phyloP scores from a whole-genome alignment of 108 stramenopile species.

The Skeletonema marinoi region DNA sequence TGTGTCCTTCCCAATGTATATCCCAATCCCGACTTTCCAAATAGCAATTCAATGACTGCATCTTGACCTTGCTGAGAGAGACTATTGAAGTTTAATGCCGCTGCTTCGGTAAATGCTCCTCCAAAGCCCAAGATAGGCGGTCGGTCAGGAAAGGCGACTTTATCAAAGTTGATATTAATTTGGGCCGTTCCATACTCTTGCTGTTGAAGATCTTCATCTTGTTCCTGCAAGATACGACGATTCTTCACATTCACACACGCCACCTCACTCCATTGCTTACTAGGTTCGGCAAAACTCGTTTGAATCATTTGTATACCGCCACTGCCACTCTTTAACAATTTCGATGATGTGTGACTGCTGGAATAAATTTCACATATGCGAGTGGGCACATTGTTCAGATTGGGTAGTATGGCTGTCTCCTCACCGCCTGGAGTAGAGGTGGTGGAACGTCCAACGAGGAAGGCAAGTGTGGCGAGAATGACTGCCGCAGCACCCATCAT shows the following conservation, averaged over 20 bases:
- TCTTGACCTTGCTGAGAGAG: slow-evolving; percentile 66
- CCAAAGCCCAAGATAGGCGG: slow-evolving; percentile 91
- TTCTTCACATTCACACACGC: slow-evolving; percentile 51
- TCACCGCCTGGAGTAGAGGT: background rate
- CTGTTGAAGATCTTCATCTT: background rate
- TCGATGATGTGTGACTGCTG: too few species aligned
- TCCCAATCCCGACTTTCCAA: slow-evolving; percentile 85
- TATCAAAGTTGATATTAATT: slow-evolving; percentile 52
- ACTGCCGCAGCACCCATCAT: slow-evolving; percentile 9
- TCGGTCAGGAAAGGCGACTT: slow-evolving; percentile 54
- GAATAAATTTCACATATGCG: slow-evolving; percentile 23
- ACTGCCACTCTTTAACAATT: background rate
- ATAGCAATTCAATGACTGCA: slow-evolving; percentile 87
- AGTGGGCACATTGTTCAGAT: background rate
- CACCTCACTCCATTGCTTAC: slow-evolving; percentile 67
- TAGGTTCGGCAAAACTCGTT: slow-evolving; percentile 61
- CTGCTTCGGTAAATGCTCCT: slow-evolving; percentile 96
- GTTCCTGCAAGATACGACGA: background rate
- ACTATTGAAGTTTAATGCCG: slow-evolving; percentile 84
- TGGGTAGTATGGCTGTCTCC: background rate
- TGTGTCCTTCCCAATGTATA: slow-evolving; percentile 88
- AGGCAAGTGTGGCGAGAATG: slow-evolving; percentile 10
- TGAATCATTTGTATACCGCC: slow-evolving; percentile 49
- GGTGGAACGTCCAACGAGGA: slow-evolving; percentile 4
- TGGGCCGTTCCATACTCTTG: slow-evolving; percentile 62